Evolutionary conservation across 257 asterid species (phyloP), one percentile per base, ranked within the genome.

Genomic region (Przewalskia tangutica): DNA sequence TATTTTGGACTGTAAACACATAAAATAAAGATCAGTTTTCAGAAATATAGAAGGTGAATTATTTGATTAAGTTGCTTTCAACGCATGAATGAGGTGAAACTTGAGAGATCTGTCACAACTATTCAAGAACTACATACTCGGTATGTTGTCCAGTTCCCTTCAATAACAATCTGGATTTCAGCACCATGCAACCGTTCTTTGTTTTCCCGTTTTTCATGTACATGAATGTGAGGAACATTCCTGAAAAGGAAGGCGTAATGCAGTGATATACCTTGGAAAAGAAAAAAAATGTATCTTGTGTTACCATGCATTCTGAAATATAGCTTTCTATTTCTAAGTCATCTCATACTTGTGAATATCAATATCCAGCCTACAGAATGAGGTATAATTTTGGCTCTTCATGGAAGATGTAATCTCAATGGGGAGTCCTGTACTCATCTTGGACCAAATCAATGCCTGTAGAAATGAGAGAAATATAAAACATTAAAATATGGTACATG

Each of bases 371-470:
- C 97, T 90, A 93, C 97, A 94, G 86, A 94, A 92, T 59, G 98
- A 84, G 80, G 94, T 85, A 89, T 88, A 90, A 55, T 73, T 84
- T 85, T 91, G 97, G 86, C 91, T 92, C 86, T 89, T 89, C 97
- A 92, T 92, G 83, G 98, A 92, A 16, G 98, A 91, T 67, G 86
- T 81, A 85, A 94, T 94, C 84, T 94, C 97, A 83, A 94, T 94
- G 64, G 98, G 98, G 80, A 94, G 92, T 78, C 97, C 97, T 79
- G 98, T 94, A 89, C 98, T 94, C 98, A 94, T 94, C 88, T 94
- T 94, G 82, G 98, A 94, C 98, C 98, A 94, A 83, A 94, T 94
- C 84, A 94, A 90, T 51, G 98, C 98, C 98, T 94, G 91, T 87
- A 87, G 55, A 76, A n/a, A 83, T 71, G 48, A 85, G 23, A 12